Percentiles rank a stretch among this genome's conserved stretches.
Conservation (phyloP, 306 rosid species). For the Psophocarpus tetragonolobus region DNA sequence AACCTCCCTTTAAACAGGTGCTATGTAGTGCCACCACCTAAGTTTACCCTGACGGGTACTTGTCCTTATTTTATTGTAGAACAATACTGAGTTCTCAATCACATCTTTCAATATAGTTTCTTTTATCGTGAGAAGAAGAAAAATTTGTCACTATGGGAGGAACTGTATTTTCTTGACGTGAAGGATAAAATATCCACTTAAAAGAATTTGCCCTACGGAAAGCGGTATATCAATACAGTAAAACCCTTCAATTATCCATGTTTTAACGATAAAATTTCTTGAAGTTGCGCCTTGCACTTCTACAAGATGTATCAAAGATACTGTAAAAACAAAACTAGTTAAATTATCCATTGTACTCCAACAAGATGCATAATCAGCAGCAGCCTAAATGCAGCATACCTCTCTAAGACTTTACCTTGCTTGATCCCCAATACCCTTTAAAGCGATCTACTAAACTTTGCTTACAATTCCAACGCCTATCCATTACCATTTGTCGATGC, state of each 20-base stretch:
- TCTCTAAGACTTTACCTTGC: background rate
- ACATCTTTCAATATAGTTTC: background rate
- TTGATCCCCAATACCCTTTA: background rate
- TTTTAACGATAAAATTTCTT: background rate
- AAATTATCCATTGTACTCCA: background rate
- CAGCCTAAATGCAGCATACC: background rate
- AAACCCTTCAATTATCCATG: background rate
- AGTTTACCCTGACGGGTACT: background rate
- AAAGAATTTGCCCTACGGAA: background rate
- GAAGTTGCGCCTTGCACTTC: background rate
- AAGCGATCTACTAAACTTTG: background rate
- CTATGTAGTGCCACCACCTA: conserved; percentile 1
- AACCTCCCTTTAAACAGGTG: background rate
- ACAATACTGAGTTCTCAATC: background rate
- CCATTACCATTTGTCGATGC: background rate
- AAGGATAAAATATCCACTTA: background rate
- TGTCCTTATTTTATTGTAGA: background rate
- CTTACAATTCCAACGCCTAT: background rate
- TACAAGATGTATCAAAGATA: conserved; percentile 21
- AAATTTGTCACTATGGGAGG: background rate
- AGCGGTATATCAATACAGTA: background rate
- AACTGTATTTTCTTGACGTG: background rate
- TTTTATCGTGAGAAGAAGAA: conserved; percentile 1
- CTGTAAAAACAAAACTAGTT: background rate
- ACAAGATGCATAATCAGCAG: conserved; percentile 19